Percentiles rank a stretch among this genome's conserved stretches.
Conservation (phyloP, 1,284 basidiomycete species). For the Agaricales sp. region DNA sequence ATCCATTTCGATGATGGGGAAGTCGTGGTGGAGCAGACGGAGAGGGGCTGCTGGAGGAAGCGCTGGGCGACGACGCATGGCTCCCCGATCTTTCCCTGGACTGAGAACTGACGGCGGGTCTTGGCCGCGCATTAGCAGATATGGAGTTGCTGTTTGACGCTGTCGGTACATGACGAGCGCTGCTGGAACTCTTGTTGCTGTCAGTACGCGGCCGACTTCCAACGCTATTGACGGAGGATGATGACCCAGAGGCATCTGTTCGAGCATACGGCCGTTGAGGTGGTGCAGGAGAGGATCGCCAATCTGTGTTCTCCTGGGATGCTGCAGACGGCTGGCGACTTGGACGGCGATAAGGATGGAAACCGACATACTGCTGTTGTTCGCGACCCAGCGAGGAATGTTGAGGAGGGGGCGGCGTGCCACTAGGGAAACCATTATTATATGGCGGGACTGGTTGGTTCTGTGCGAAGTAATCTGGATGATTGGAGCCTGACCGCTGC, state of each 20-base stretch:
- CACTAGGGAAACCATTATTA: constrained; percentile 58
- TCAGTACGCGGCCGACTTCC: constrained; percentile 47
- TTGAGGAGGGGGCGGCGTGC: constrained; percentile 56
- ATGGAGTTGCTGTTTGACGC: constrained; percentile 25
- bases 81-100: constrained; percentile 20
- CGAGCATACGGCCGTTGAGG: constrained; percentile 54
- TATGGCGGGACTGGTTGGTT: constrained; percentile 34
- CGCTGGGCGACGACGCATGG: constrained; percentile 17
- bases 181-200: constrained; percentile 44
- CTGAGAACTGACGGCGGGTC: constrained; percentile 15
- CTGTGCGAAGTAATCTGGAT: constrained; percentile 52
- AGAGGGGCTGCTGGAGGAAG: constrained; percentile 15
- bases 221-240: constrained; percentile 58
- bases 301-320: constrained; percentile 13
- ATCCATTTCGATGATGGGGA: constrained; percentile 33
- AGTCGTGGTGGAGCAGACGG: constrained; percentile 14
- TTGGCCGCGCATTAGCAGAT: constrained; percentile 19
- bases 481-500: constrained; percentile 18
- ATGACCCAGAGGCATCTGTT: constrained; percentile 64
- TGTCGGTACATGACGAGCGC: constrained; percentile 23
- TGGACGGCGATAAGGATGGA: constrained; percentile 75
- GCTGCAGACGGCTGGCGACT: constrained; percentile 26
- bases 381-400: constrained; percentile 21
- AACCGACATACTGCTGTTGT: constrained; percentile 49
- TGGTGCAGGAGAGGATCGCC: constrained; percentile 21